Conservation (phyloP, 2,329 filamentous ascomycete genomes). For the Eutypella sp. region DNA sequence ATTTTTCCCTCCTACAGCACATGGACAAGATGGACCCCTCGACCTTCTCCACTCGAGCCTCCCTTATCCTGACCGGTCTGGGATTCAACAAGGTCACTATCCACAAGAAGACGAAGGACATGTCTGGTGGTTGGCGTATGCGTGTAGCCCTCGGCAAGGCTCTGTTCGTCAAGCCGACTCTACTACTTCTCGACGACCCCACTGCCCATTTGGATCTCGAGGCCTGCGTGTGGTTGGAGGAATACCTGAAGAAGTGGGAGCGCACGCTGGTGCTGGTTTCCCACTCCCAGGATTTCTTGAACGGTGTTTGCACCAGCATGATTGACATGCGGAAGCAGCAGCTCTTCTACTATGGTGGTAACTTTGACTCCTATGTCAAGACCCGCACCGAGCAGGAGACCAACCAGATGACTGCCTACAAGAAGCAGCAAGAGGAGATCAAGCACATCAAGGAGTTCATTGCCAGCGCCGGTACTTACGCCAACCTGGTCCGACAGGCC, state of each 20-base stretch:
- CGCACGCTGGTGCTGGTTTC: constrained; percentile 94
- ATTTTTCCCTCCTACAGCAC: constrained; percentile 52
- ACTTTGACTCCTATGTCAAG: constrained; percentile 98
- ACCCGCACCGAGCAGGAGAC: constrained; percentile 88
- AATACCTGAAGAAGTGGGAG: constrained; percentile 99
- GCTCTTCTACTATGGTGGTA: constrained; percentile 97
- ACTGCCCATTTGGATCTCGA: constrained; percentile 99
- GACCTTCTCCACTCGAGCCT: constrained; percentile 92
- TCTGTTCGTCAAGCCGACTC: constrained; percentile 94
- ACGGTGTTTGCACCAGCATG: constrained; percentile 98
- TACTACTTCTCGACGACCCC: constrained; percentile 94
- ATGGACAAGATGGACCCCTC: constrained; percentile 99
- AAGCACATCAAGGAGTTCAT: constrained; percentile 99
- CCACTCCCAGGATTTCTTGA: constrained; percentile 98
- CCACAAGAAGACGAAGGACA: constrained; percentile 99
- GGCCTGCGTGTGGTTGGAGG: constrained; percentile 98
- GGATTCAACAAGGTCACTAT: constrained; percentile 99
- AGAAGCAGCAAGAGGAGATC: constrained; percentile 99
- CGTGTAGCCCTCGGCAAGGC: constrained; percentile 96
- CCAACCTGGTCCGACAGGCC: constrained; percentile 97
- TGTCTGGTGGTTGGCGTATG: constrained; percentile 99
- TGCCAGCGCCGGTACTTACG: constrained; percentile 97
- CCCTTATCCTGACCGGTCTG: constrained; percentile 94
- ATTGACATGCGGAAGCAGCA: constrained; percentile 91
- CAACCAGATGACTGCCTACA: constrained; percentile 98